phyloP scores from a whole-genome alignment of 371 early-diverging fungal genomes.

The Synchytrium microbalum region DNA sequence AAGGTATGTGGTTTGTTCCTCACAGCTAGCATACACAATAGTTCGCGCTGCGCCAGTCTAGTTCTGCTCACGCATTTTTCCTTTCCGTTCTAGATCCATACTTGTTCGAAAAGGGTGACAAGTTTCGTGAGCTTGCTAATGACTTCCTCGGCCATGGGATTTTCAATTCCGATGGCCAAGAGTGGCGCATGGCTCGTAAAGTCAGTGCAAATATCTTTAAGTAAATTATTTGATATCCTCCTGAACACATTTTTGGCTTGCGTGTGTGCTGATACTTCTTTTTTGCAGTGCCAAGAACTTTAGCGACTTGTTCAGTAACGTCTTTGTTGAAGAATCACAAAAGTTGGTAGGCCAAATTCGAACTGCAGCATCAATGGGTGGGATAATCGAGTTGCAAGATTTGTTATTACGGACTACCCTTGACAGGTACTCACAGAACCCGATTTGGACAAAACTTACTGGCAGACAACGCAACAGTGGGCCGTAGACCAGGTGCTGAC shows the following conservation, averaged over 20 bases:
- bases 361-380: neutral
- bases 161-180: constrained; percentile 58
- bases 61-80: too few species aligned
- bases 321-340: neutral
- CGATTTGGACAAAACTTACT: too few species aligned
- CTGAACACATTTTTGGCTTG: too few species aligned
- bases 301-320: neutral
- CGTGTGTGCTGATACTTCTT: too few species aligned
- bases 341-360: neutral
- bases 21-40: neutral
- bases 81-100: constrained; percentile 1
- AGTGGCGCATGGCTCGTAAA: constrained; percentile 62
- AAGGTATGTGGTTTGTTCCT: neutral
- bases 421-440: too few species aligned
- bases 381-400: neutral
- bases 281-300: too few species aligned
- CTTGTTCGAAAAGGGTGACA: neutral
- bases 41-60: too few species aligned
- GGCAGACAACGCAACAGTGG: too few species aligned
- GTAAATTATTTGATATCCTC: too few species aligned
- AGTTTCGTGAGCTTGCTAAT: neutral
- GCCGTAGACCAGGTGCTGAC: too few species aligned
- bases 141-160: constrained; percentile 65
- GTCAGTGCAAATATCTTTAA: constrained; percentile 60
- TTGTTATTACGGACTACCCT: neutral